Base-by-base conservation (phyloP, 23 red algal genomes). In the Gracilaria caudata region DNA sequence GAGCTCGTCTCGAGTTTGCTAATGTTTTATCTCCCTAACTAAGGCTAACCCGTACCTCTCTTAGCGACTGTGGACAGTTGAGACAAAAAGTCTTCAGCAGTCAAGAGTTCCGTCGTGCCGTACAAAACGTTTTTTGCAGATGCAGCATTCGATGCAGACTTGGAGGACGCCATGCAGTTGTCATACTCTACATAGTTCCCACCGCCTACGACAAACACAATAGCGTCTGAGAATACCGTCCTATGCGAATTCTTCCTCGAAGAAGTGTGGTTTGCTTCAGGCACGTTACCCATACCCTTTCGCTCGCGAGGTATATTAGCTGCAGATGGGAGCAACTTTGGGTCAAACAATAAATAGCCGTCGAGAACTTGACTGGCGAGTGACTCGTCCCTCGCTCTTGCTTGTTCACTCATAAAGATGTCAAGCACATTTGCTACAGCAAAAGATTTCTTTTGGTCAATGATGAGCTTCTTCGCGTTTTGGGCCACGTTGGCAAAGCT, bases 161-260 rank as follows among this genome's bases (percentile, higher is more conserved):
- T 37, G 8, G 68, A 0, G 7, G 41, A 33, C 41, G 73, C 87
- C 34, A 82, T 76, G 39, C 87, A 91, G 61, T 98, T 98, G 57
- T 95, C 86, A 55, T 92, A 98, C 82, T 98, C 96, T 80, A 94
- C 86, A 74, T 92, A 98, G 51, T 94, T 94, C 17, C 96, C 96
- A 40, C 96, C 96, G 39, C 96, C 96, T 3, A 98, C 92, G 34
- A 94, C 43, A 76, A 98, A 98, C 44, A 98, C 85, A 41, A 98
- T 92, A 49, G 96, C 96, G 51, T 94, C 92, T 20, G 83, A 65
- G 57, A 95, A 98, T 28, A 91, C 61, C 77, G 54, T 91, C 45
- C 72, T 78, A 16, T 78, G 51, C 34, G 68, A 40, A 23, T 43
- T 55, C 10, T 79, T 55, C 20, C 63, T 64, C 34, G 36, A 10